Percentiles rank a stretch among this genome's conserved stretches.
Evolutionary conservation across 2,329 filamentous ascomycete species (phyloP).

Genomic region (Aspergillus quadricinctus): DNA sequence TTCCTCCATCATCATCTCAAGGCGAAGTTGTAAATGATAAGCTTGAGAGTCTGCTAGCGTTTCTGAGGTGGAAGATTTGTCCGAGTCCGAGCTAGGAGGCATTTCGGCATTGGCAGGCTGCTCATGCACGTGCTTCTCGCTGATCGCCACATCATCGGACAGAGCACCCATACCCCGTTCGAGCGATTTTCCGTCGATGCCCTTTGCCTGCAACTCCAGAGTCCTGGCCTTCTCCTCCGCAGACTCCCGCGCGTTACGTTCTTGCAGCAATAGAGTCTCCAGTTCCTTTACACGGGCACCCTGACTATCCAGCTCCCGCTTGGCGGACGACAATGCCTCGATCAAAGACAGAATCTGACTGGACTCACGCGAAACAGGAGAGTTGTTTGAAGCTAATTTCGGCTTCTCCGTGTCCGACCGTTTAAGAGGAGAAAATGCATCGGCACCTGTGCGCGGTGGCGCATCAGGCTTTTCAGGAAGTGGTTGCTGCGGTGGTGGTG

Average conservation of each 20-base stretch:
- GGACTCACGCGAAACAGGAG: slow-evolving; percentile 51
- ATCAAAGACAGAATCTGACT: slow-evolving; percentile 80
- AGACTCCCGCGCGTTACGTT: slow-evolving; percentile 73
- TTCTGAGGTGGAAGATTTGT: slow-evolving; percentile 31
- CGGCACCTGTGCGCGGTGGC: slow-evolving; percentile 40
- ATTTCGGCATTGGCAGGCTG: slow-evolving; percentile 7
- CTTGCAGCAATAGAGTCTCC: slow-evolving; percentile 71
- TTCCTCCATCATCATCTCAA: slow-evolving; percentile 72
- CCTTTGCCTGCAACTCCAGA: slow-evolving; percentile 56
- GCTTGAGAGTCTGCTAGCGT: slow-evolving; percentile 26
- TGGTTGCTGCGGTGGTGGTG: slow-evolving; percentile 87
- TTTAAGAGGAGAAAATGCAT: slow-evolving; percentile 58
- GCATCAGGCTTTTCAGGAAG: slow-evolving; percentile 88
- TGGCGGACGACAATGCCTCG: slow-evolving; percentile 77
- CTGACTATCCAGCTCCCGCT: slow-evolving; percentile 83
- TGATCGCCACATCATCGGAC: background rate
- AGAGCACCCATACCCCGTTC: background rate
- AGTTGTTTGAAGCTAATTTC: slow-evolving; percentile 45
- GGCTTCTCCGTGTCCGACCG: slow-evolving; percentile 71
- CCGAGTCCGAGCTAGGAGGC: slow-evolving; percentile 7
- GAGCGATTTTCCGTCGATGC: slow-evolving; percentile 17
- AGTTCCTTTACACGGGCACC: slow-evolving; percentile 73
- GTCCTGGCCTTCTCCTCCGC: slow-evolving; percentile 78
- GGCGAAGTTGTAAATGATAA: slow-evolving; percentile 60
- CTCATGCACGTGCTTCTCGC: slow-evolving; percentile 9